Conservation (phyloP, 2,329 filamentous ascomycete genomes). For the Colletotrichum liriopes region DNA sequence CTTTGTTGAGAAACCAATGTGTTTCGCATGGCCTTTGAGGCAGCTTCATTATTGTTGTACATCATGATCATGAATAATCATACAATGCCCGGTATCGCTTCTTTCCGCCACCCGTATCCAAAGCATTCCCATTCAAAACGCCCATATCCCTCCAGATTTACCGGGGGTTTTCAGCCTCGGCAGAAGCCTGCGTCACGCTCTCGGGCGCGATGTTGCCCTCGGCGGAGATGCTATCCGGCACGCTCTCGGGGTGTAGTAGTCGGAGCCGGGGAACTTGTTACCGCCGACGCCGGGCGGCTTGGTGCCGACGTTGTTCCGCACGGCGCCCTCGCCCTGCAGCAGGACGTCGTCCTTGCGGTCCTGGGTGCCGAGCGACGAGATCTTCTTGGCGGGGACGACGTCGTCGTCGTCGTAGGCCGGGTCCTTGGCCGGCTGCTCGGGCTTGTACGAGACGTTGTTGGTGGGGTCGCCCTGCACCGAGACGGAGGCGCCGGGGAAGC, state of each 20-base stretch:
- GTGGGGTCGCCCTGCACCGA: constrained; percentile 59
- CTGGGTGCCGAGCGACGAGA: constrained; percentile 34
- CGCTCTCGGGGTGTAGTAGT: constrained; percentile 59
- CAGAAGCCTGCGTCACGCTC: constrained; percentile 57
- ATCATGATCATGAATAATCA: constrained; percentile 28
- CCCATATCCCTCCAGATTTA: neutral
- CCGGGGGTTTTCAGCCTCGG: constrained; percentile 47
- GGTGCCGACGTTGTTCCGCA: constrained; percentile 56
- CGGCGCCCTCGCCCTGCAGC: constrained; percentile 55
- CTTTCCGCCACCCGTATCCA: neutral
- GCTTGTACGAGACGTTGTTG: constrained; percentile 63
- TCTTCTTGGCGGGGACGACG: constrained; percentile 48
- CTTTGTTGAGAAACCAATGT: neutral
- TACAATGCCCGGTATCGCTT: constrained; percentile 25
- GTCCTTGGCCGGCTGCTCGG: constrained; percentile 49
- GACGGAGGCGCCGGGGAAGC: constrained; percentile 60
- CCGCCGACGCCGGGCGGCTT: constrained; percentile 55
- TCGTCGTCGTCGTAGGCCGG: constrained; percentile 57
- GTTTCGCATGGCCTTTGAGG: neutral
- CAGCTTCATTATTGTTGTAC: constrained; percentile 26
- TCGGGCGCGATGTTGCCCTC: constrained; percentile 59
- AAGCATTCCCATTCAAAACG: neutral
- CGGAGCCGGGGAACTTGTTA: constrained; percentile 56
- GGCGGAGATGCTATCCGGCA: constrained; percentile 54
- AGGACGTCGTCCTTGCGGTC: constrained; percentile 35